Base-by-base conservation (phyloP, 2,329 filamentous ascomycete genomes). In the Cladosporium phlei region DNA sequence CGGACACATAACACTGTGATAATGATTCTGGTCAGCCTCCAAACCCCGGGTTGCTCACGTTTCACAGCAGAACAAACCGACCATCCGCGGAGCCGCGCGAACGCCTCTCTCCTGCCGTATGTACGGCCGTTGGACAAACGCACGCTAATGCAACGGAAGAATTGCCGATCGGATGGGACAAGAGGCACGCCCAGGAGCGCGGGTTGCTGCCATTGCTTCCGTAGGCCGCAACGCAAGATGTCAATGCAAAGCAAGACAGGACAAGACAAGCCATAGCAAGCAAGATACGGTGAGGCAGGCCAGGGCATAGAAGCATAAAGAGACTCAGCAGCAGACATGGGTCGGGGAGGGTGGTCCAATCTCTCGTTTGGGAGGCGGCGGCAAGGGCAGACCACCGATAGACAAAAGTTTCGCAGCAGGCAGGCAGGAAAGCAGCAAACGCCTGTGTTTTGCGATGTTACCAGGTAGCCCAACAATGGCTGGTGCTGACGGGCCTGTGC, bases 121-220 rank as follows among this genome's bases (percentile, higher is more conserved):
- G 42, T 45, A 45, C 42, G 42, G 24, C 42, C 42, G 42, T 45
- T 45, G 42, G 17, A 25, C 25, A 43, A 43, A 43, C 28, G 32
- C 42, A 21, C 42, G 42, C 42, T 45, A 45, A 22, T 45, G 42
- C 42, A 37, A 19, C 34, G 34, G 34, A 20, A 19, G 17, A 16
- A n/a, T 37, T 21, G 21, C 42, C 42, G 42, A 32, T 22, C 37
- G 24, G 42, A 14, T 40, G 38, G 38, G 38, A 39, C 32, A 34
- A 44, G 35, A 44, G 22, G 40, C 40, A 34, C 16, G 40, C 22
- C 42, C 42, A 45, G 33, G 24, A 37, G 42, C 42, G 42, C 42
- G 42, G 42, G 25, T 45, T 19, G 42, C 24, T 28, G n/a, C 22
- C 16, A 28, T 22, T 37, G 42, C 42, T 37, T 45, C 42, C 42